Conservation (phyloP, 371 early-diverging fungal species). For the Basidiobolus meristosporus region DNA sequence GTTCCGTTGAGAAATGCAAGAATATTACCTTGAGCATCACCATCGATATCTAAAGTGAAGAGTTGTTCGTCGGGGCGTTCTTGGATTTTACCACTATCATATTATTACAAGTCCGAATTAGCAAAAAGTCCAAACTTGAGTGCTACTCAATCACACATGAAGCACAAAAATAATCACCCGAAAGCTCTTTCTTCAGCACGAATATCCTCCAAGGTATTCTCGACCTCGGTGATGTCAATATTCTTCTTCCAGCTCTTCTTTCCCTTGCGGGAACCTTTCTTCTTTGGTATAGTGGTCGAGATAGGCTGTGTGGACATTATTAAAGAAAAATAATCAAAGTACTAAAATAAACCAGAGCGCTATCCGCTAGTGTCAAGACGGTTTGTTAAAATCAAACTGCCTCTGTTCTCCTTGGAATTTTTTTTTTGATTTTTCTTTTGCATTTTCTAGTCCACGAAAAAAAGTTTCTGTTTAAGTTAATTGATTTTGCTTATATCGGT, state of each 20-base stretch:
- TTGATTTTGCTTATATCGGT: too few species aligned
- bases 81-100: conserved; percentile 23
- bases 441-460: too few species aligned
- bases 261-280: conserved; percentile 51
- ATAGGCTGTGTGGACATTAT: neutral
- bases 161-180: neutral
- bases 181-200: conserved; percentile 37
- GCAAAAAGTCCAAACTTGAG: neutral
- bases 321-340: neutral
- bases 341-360: too few species aligned
- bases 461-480: too few species aligned
- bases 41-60: conserved; percentile 55
- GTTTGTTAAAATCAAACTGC: too few species aligned
- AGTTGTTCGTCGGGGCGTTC: conserved; percentile 29
- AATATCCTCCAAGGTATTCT: conserved; percentile 49
- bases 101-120: neutral
- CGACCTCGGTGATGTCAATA: conserved; percentile 63
- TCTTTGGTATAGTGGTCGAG: neutral
- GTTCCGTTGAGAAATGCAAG: neutral
- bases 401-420: too few species aligned
- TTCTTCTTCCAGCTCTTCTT: conserved; percentile 89
- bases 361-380: too few species aligned
- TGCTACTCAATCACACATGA: neutral
- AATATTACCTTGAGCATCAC: conserved; percentile 29
- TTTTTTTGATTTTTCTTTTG: too few species aligned